A percentile compares a stretch with the other conserved stretches of the same genome.
Conservation (phyloP, 306 rosid species). For the Mimosa pudica region DNA sequence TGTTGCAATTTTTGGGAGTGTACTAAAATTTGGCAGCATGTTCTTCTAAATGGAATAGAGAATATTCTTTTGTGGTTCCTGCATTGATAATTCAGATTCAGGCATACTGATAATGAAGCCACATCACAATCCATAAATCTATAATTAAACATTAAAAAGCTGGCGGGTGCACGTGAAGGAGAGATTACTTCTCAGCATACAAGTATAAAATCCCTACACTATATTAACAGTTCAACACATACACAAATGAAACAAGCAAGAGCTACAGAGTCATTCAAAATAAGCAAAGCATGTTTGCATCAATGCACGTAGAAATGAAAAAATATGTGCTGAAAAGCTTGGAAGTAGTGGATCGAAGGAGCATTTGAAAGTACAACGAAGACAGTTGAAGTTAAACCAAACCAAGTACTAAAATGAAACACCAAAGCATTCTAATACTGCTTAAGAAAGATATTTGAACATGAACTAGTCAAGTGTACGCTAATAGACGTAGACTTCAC, state of each 20-base stretch:
- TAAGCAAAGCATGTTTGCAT: not conserved
- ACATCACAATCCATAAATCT: not conserved
- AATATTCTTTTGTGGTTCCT: not conserved
- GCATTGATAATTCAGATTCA: not conserved
- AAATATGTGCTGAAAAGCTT: conserved; percentile 3
- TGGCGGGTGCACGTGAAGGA: no score
- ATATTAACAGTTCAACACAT: no score
- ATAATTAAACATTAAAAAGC: not conserved
- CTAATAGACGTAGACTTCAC: not conserved
- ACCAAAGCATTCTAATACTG: not conserved
- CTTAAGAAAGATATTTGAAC: not conserved
- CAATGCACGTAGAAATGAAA: not conserved
- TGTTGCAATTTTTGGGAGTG: conserved; percentile 1
- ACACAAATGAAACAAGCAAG: not conserved
- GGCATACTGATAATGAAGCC: not conserved
- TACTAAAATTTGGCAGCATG: not conserved
- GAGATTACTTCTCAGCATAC: no score
- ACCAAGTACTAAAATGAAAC: not conserved
- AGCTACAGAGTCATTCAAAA: not conserved
- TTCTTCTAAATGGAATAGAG: not conserved
- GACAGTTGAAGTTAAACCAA: not conserved
- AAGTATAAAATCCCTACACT: no score
- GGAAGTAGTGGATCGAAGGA: conserved; percentile 3
- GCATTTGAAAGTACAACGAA: conserved; percentile 17
- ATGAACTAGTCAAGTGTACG: not conserved